Evolutionary conservation across 2,329 filamentous ascomycete genomes (phyloP).

Genomic region (Colletotrichum tropicale): DNA sequence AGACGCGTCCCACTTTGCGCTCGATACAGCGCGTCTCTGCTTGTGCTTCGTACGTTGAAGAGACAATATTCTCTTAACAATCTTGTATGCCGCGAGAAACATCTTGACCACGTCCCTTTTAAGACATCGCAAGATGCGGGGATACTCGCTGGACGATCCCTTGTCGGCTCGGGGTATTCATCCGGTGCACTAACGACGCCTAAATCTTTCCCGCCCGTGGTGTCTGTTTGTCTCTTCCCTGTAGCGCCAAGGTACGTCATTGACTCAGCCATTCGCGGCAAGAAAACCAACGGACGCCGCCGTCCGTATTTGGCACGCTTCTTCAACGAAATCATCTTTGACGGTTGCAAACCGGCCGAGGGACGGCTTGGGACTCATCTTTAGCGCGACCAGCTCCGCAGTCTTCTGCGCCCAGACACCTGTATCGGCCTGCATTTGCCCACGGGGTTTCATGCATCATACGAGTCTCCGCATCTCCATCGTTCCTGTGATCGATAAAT

Average conservation of each 20-base stretch:
- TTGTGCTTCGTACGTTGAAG: not conserved
- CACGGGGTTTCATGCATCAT: not conserved
- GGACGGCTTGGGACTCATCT: not conserved
- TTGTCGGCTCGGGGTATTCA: not conserved
- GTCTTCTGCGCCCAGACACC: not conserved
- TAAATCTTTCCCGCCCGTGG: not conserved
- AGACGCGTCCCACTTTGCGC: constrained; percentile 12
- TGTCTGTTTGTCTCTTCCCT: not conserved
- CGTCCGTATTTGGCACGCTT: not conserved
- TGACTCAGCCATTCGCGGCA: not conserved
- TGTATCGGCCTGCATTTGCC: not conserved
- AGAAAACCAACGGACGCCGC: not conserved
- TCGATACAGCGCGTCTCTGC: not conserved
- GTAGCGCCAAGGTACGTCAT: not conserved
- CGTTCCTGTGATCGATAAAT: not conserved
- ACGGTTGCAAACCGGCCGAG: not conserved
- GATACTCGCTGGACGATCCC: not conserved
- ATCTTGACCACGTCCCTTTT: not conserved
- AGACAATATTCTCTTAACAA: not conserved
- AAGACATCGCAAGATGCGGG: not conserved
- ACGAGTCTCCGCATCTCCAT: not conserved
- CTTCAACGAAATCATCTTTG: not conserved
- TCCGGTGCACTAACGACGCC: not conserved
- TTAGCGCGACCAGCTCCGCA: not conserved
- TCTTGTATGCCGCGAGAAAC: not conserved